These are phyloP conservation scores for Eucalyptus cladocalyx DNA, from an alignment of 345 rosid species.

Conservation along the genomic window DNA sequence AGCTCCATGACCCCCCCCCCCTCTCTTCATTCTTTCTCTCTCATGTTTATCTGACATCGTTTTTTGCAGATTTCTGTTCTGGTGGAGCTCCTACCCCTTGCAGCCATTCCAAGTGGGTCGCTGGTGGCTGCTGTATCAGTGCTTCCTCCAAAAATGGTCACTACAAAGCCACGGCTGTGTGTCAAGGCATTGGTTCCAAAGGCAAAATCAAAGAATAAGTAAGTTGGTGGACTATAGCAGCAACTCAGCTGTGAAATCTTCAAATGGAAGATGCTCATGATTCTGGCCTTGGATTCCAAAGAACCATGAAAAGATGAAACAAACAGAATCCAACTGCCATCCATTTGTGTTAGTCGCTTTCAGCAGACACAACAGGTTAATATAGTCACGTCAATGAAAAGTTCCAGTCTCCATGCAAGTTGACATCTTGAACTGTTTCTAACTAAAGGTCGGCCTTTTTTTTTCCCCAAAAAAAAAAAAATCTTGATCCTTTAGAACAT, in stretches of 20 bases:
- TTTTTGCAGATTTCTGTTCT: slow-evolving; percentile 58
- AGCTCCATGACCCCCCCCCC: background rate
- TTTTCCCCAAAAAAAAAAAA: accelerated
- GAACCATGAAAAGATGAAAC: background rate
- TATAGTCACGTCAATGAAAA: background rate
- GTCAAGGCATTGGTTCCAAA: slow-evolving; percentile 52
- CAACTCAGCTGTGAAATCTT: background rate
- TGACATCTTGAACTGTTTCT: background rate
- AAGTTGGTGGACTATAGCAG: background rate
- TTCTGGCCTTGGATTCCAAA: background rate
- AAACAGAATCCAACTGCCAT: background rate
- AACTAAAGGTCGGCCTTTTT: background rate
- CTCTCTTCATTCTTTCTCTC: background rate
- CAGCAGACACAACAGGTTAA: background rate
- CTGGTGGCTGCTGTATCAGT: slow-evolving; percentile 64
- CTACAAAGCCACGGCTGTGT: slow-evolving; percentile 75
- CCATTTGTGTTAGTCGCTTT: background rate
- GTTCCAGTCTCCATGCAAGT: background rate
- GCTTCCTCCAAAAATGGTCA: slow-evolving; percentile 57
- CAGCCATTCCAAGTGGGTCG: slow-evolving; percentile 50
- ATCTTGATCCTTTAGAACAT: background rate
- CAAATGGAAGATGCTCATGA: background rate
- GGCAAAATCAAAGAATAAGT: slow-evolving; percentile 5
- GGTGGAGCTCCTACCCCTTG: slow-evolving; percentile 79
- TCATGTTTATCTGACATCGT: background rate